These are phyloP conservation scores for Fusarium ramigenum DNA, from an alignment of 2,329 filamentous ascomycete species.

Conservation along the genomic window DNA sequence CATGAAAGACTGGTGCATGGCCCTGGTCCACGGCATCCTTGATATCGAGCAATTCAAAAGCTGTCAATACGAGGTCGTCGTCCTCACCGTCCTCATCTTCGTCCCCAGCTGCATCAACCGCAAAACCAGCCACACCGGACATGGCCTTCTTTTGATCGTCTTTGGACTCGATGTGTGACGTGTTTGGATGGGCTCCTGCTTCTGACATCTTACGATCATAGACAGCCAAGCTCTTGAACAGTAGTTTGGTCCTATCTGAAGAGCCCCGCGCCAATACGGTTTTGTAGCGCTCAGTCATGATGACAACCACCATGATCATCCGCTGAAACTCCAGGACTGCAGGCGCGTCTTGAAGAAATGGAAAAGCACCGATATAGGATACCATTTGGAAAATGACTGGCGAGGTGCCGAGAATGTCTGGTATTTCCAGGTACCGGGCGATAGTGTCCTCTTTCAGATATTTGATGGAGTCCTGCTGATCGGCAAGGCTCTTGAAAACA, in stretches of 20 bases:
- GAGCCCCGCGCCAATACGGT: constrained; percentile 68
- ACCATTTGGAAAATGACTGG: constrained; percentile 77
- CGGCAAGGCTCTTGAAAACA: constrained; percentile 76
- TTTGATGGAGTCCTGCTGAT: constrained; percentile 66
- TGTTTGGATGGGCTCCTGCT: constrained; percentile 2
- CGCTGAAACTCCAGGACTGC: constrained; percentile 75
- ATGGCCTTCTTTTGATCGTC: background rate
- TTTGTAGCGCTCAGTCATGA: constrained; percentile 76
- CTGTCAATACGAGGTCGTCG: constrained; percentile 73
- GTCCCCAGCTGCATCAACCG: constrained; percentile 56
- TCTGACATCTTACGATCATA: constrained; percentile 67
- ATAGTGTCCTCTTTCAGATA: constrained; percentile 77
- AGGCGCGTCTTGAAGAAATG: constrained; percentile 75
- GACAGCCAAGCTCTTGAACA: constrained; percentile 78
- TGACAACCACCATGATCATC: constrained; percentile 75
- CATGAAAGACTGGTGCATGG: constrained; percentile 60
- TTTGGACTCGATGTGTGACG: constrained; percentile 9
- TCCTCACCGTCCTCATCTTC: constrained; percentile 60
- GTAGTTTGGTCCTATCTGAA: constrained; percentile 67
- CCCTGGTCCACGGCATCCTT: constrained; percentile 67
- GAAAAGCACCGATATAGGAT: constrained; percentile 77
- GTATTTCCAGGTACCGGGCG: constrained; percentile 76
- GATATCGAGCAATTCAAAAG: constrained; percentile 73
- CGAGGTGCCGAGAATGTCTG: constrained; percentile 73
- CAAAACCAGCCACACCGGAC: constrained; percentile 53